Conservation (phyloP, 2,329 filamentous ascomycete genomes). For the Cercospora sp. region DNA sequence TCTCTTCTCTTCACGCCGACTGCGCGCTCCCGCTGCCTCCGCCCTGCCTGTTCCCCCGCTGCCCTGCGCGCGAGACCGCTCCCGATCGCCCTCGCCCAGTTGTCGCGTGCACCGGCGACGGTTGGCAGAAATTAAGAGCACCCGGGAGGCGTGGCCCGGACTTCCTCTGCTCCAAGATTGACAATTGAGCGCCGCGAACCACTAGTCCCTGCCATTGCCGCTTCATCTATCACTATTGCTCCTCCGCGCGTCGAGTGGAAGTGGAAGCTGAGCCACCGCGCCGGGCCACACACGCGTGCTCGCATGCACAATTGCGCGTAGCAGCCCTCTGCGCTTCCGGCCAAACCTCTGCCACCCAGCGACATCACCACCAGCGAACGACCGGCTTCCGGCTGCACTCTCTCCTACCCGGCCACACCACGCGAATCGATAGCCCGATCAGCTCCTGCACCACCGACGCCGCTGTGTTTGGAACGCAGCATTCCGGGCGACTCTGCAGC, state of each 20-base stretch:
- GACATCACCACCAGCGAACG: background rate
- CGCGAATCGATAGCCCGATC: background rate
- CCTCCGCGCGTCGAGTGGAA: background rate
- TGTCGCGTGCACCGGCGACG: background rate
- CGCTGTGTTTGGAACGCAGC: constrained; percentile 12
- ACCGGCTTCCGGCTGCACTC: background rate
- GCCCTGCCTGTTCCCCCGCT: background rate
- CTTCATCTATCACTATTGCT: background rate
- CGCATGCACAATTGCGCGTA: background rate
- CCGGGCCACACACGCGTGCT: background rate
- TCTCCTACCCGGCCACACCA: background rate
- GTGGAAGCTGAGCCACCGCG: background rate
- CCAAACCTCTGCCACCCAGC: background rate
- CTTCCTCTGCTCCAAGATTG: background rate
- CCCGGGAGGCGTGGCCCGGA: background rate
- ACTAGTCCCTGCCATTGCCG: background rate
- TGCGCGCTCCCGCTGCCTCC: background rate
- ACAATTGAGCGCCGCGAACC: background rate
- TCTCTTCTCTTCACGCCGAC: background rate
- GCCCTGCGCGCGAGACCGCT: background rate
- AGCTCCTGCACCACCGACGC: background rate
- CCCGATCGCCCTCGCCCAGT: background rate
- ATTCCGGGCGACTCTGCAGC: constrained; percentile 6
- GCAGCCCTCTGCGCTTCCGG: background rate
- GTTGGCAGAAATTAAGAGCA: background rate